These are phyloP conservation scores for Magnaporthiopsis poae DNA, from an alignment of 2,329 filamentous ascomycete genomes.

Conservation along the genomic window DNA sequence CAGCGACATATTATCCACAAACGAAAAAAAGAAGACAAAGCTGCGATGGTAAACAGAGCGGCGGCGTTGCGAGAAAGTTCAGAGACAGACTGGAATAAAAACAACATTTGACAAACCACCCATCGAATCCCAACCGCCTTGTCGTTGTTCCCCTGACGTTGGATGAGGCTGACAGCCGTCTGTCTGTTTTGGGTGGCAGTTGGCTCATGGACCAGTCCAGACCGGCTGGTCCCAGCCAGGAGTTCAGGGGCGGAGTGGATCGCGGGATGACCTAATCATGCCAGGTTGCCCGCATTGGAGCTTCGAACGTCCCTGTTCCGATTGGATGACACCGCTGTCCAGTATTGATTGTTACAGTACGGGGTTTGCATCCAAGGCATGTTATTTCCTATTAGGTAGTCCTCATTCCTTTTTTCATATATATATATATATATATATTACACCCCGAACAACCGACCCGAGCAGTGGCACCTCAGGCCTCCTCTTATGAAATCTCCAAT, in stretches of 20 bases:
- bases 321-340: too few relatives aligned
- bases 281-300: background rate
- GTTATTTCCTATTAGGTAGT: too few relatives aligned
- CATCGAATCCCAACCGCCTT: background rate
- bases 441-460: too few relatives aligned
- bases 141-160: background rate
- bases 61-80: too few relatives aligned
- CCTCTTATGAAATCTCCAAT: too few relatives aligned
- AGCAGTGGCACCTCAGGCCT: too few relatives aligned
- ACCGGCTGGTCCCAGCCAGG: background rate
- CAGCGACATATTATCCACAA: background rate
- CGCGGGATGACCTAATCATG: background rate
- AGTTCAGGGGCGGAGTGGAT: background rate
- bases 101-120: background rate
- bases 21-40: background rate
- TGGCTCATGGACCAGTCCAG: background rate
- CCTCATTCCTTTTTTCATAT: too few relatives aligned
- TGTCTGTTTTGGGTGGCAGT: background rate
- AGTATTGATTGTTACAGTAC: too few relatives aligned
- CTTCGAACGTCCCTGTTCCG: too few relatives aligned
- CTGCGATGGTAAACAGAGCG: background rate
- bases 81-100: background rate
- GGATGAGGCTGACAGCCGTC: background rate
- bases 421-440: too few relatives aligned
- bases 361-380: too few relatives aligned